phyloP scores from a whole-genome alignment of 257 asterid genomes.

The Penstemon eatonii region DNA sequence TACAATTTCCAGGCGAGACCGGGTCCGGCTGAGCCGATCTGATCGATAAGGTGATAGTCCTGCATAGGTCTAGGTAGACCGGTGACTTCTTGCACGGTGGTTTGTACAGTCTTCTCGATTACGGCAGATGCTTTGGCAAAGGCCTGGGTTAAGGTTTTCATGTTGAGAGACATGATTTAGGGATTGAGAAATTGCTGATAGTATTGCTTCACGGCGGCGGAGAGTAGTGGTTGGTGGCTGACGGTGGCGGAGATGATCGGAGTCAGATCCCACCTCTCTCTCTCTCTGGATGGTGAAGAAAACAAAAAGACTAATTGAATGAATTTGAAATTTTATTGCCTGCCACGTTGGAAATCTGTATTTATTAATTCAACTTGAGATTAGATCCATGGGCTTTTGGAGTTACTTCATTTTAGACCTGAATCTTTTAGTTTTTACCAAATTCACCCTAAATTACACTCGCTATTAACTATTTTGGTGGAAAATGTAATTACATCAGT shows the following conservation, averaged over 20 bases:
- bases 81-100: constrained; percentile 95
- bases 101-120: constrained; percentile 95
- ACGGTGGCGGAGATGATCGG: constrained; percentile 42
- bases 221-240: constrained; percentile 22
- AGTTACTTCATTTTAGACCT: constrained; percentile 10
- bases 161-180: constrained; percentile 73
- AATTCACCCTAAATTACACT: neutral
- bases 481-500: no score
- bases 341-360: constrained; percentile 36
- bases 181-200: neutral
- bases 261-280: constrained; percentile 39
- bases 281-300: constrained; percentile 38
- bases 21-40: constrained; percentile 97
- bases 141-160: constrained; percentile 92
- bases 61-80: constrained; percentile 85
- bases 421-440: constrained; percentile 8
- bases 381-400: neutral
- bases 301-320: no score
- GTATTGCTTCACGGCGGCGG: neutral
- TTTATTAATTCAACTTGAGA: neutral
- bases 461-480: no score
- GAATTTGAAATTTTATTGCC: constrained; percentile 16
- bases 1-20: constrained; percentile 91
- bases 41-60: constrained; percentile 78
- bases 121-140: constrained; percentile 95